phyloP scores from a whole-genome alignment of 1,284 basidiomycete species.

The Trametes hirsuta region DNA sequence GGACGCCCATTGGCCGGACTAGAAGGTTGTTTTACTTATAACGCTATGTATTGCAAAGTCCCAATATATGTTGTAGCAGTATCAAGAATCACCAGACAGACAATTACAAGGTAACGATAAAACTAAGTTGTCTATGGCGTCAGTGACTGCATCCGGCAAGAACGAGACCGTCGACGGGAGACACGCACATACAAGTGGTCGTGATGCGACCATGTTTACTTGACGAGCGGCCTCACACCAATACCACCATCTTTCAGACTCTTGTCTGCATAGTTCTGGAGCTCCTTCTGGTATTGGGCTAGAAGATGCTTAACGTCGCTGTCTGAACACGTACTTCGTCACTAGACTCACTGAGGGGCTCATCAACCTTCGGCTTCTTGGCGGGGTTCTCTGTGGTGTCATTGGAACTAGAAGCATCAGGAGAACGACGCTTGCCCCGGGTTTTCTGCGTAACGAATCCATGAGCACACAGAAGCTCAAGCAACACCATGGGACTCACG shows the following conservation, averaged over 20 bases:
- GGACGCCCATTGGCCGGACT: too few species aligned
- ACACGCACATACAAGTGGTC: conserved; percentile 17
- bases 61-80: conserved; percentile 6
- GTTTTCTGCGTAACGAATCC: conserved; percentile 47
- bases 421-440: conserved; percentile 59
- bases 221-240: conserved; percentile 44
- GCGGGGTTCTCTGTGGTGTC: conserved; percentile 38
- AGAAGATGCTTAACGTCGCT: not conserved
- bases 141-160: not conserved
- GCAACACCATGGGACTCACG: conserved; percentile 44
- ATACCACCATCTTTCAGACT: conserved; percentile 45
- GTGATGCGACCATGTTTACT: conserved; percentile 29
- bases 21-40: not conserved
- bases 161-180: not conserved
- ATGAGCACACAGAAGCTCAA: not conserved
- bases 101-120: conserved; percentile 7
- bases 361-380: conserved; percentile 44
- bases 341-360: conserved; percentile 34
- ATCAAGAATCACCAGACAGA: not conserved
- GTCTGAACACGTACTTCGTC: too few species aligned
- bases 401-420: conserved; percentile 39
- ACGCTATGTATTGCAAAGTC: conserved; percentile 7
- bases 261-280: conserved; percentile 39
- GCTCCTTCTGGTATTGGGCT: conserved; percentile 43
- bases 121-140: conserved; percentile 5